These are phyloP conservation scores for bread wheat (Triticum aestivum) DNA, from an alignment of 176 grass and related monocot species.

Conservation along the genomic window DNA sequence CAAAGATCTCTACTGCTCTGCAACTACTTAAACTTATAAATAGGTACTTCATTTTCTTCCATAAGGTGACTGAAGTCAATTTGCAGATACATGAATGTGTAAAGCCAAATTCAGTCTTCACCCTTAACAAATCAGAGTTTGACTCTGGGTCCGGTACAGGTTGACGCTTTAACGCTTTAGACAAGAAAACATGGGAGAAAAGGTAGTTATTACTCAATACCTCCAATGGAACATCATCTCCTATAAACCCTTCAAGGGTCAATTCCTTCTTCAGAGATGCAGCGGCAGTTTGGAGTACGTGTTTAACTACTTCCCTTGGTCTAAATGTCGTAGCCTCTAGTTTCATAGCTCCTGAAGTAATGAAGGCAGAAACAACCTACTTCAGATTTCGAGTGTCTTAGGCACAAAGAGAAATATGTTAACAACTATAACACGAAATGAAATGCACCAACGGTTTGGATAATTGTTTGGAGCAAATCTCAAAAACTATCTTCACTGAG, in stretches of 20 bases:
- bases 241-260: slow-evolving; percentile 80
- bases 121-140: too few species aligned
- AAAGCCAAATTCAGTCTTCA: background rate
- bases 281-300: slow-evolving; percentile 97
- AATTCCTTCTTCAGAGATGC: slow-evolving; percentile 94
- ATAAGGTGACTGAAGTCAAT: background rate
- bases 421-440: slow-evolving; percentile 12
- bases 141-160: too few species aligned
- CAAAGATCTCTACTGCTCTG: background rate
- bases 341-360: slow-evolving; percentile 85
- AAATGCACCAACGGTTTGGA: slow-evolving; percentile 8
- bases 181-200: background rate
- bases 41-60: background rate
- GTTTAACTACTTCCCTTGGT: slow-evolving; percentile 96
- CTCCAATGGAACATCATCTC: slow-evolving; percentile 77
- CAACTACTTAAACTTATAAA: slow-evolving; percentile 1
- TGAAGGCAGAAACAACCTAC: slow-evolving; percentile 11
- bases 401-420: slow-evolving; percentile 16
- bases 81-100: slow-evolving; percentile 13
- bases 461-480: slow-evolving; percentile 20
- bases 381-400: slow-evolving; percentile 33
- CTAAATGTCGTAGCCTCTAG: slow-evolving; percentile 86
- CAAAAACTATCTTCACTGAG: background rate
- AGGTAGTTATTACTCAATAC: slow-evolving; percentile 39
- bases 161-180: background rate